Evolutionary conservation across 805 yeast species (phyloP).

Genomic region (Starmerella apis): DNA sequence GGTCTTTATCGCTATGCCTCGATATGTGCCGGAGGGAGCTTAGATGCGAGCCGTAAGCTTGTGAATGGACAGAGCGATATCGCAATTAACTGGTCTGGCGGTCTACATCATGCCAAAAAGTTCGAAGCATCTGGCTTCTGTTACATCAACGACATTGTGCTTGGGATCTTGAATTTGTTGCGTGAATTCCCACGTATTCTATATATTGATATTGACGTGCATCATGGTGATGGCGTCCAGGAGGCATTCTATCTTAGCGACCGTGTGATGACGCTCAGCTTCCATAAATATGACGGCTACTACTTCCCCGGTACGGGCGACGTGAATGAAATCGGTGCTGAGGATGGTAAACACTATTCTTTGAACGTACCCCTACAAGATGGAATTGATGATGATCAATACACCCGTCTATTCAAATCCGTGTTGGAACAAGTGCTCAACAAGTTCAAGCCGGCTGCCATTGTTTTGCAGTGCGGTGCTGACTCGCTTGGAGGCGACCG

Average conservation of each 20-base stretch:
- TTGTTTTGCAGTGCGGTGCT: slow-evolving; percentile 97
- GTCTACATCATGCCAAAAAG: slow-evolving; percentile 86
- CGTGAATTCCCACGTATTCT: slow-evolving; percentile 77
- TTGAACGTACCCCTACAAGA: slow-evolving; percentile 81
- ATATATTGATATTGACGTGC: slow-evolving; percentile 82
- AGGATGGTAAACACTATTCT: slow-evolving; percentile 71
- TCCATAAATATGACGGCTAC: slow-evolving; percentile 81
- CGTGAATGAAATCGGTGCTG: slow-evolving; percentile 71
- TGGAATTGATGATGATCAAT: slow-evolving; percentile 86
- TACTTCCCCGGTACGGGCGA: slow-evolving; percentile 93
- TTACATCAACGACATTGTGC: slow-evolving; percentile 78
- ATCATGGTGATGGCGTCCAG: slow-evolving; percentile 93
- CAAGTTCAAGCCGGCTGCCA: slow-evolving; percentile 85
- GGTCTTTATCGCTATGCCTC: slow-evolving; percentile 83
- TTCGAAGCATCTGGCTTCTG: slow-evolving; percentile 86
- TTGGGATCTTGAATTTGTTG: slow-evolving; percentile 68
- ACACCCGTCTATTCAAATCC: slow-evolving; percentile 49
- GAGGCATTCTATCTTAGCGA: slow-evolving; percentile 90
- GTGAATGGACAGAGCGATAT: slow-evolving; percentile 76
- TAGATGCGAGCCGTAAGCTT: slow-evolving; percentile 81
- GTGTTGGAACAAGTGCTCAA: slow-evolving; percentile 82
- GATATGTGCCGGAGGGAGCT: slow-evolving; percentile 77
- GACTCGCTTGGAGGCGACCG: slow-evolving; percentile 94
- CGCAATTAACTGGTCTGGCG: slow-evolving; percentile 91
- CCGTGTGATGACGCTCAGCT: slow-evolving; percentile 80